These are phyloP conservation scores for Colletotrichum tropicicola DNA, from an alignment of 2,329 filamentous ascomycete species.

Conservation along the genomic window DNA sequence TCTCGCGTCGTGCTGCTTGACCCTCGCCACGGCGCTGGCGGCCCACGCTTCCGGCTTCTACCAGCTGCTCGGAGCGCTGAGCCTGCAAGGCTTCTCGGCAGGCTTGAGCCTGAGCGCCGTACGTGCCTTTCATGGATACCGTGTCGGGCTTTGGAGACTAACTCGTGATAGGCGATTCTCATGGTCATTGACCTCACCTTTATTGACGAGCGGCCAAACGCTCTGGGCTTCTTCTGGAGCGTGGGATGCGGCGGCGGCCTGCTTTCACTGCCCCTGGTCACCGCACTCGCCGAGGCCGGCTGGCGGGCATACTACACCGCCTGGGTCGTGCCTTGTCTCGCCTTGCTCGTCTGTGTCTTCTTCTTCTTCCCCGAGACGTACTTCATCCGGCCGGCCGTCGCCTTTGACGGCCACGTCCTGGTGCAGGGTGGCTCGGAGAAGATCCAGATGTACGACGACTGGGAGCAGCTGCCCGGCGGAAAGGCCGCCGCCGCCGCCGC, in stretches of 20 bases:
- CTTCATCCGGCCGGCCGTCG: slow-evolving; percentile 49
- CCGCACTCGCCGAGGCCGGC: slow-evolving; percentile 32
- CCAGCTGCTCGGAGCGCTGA: slow-evolving; percentile 38
- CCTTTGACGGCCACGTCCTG: slow-evolving; percentile 49
- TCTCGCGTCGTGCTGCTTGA: slow-evolving; percentile 34
- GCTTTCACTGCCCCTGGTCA: slow-evolving; percentile 37
- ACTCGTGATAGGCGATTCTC: slow-evolving; percentile 39
- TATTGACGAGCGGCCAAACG: slow-evolving; percentile 45
- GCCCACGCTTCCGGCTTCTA: slow-evolving; percentile 38
- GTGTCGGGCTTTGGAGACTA: not conserved
- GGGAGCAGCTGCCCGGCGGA: slow-evolving; percentile 33
- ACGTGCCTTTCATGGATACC: not conserved
- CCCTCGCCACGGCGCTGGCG: slow-evolving; percentile 34
- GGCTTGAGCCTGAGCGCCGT: slow-evolving; percentile 41
- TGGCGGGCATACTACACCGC: slow-evolving; percentile 45
- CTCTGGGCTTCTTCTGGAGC: slow-evolving; percentile 45
- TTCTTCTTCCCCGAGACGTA: slow-evolving; percentile 48
- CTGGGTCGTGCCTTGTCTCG: slow-evolving; percentile 37
- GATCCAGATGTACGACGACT: slow-evolving; percentile 45
- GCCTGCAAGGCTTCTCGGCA: slow-evolving; percentile 43
- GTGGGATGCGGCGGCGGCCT: slow-evolving; percentile 37
- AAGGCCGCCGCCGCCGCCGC: not conserved
- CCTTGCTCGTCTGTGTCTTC: slow-evolving; percentile 39
- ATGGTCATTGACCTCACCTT: slow-evolving; percentile 49
- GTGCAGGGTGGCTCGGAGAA: slow-evolving; percentile 47